Evolutionary conservation across 2,329 filamentous ascomycete species (phyloP), one percentile per base, ranked within the genome.

Genomic region (Beauveria scarabaeidicola): DNA sequence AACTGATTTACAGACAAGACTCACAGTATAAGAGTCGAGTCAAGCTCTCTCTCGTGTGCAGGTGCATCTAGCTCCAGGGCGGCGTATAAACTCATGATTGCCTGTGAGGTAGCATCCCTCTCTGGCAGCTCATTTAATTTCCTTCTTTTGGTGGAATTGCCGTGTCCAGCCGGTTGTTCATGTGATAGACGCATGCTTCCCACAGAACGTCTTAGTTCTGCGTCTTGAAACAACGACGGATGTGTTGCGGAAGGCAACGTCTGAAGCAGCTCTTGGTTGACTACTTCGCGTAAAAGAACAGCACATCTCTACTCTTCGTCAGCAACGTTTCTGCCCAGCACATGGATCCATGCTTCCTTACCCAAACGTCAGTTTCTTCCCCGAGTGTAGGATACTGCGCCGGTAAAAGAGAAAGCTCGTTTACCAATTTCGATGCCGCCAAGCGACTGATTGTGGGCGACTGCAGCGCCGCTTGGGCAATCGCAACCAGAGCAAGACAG

Each of bases 371-470:
- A 5, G 70, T 74, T 27, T 68, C 68, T 40, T 71, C 68, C 11
- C 67, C 65, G 21, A 74, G 62, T 1, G 64, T 62, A 0, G 70
- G 66, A 56, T 69, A 68, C 8, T 72, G 70, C 5, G 67, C 62
- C 3, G 69, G 67, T 13, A 75, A 62, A 21, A 74, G 67, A n/a
- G 74, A 69, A 29, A 77, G 66, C 41, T 75, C 71, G n/a, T 75
- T 72, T 9, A 77, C 68, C 17, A 80, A 69, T 51, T 77, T 78
- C 5, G 75, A 76, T 2, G 71, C 67, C 15, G 73, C 73, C 29
- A 81, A 65, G 40, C 75, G 72, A 13, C 72, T 72, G 41, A 78
- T 68, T 3, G 69, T 63, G 27, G 66, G 68, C 27, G 70, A 69
- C 6, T 65, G 61, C 2, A 74, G 48, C n/a, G 72, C 72, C 13